These are phyloP conservation scores for Cladosporium halotolerans DNA, from an alignment of 2,329 filamentous ascomycete species.

Conservation along the genomic window DNA sequence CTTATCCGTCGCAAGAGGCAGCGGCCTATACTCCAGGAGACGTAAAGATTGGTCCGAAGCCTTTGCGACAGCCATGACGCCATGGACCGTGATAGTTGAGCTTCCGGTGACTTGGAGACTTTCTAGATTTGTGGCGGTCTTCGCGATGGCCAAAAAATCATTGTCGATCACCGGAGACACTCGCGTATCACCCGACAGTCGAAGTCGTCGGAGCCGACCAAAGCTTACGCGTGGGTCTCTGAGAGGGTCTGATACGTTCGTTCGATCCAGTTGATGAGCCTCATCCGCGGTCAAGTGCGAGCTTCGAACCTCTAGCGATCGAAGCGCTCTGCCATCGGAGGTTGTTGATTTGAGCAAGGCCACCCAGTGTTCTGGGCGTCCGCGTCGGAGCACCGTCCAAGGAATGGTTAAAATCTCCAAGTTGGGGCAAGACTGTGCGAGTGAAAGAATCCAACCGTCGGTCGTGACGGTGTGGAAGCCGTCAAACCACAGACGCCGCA, in stretches of 20 bases:
- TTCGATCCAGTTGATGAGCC: conserved; percentile 36
- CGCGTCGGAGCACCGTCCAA: conserved; percentile 48
- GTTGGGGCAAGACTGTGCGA: conserved; percentile 42
- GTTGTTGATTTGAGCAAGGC: conserved; percentile 40
- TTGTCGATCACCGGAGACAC: conserved; percentile 47
- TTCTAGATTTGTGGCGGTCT: conserved; percentile 46
- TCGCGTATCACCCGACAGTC: conserved; percentile 49
- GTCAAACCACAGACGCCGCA: conserved; percentile 50
- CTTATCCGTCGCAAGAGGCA: no score
- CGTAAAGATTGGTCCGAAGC: conserved; percentile 43
- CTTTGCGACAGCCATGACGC: conserved; percentile 47
- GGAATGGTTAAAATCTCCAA: conserved; percentile 47
- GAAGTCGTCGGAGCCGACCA: conserved; percentile 43
- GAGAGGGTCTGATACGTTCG: conserved; percentile 33
- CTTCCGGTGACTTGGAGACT: conserved; percentile 50
- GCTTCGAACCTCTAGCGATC: conserved; percentile 47
- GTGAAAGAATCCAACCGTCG: conserved; percentile 43
- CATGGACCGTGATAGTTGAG: conserved; percentile 47
- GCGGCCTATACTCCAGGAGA: conserved; percentile 40
- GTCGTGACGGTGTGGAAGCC: conserved; percentile 49
- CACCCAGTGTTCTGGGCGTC: conserved; percentile 43
- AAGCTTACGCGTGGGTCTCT: conserved; percentile 42
- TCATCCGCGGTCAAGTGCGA: conserved; percentile 46
- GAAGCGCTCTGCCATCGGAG: conserved; percentile 35
- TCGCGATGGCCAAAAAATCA: conserved; percentile 45